These are phyloP conservation scores for Boletus subparvulus DNA, from an alignment of 768 basidiomycete genomes.

Conservation along the genomic window DNA sequence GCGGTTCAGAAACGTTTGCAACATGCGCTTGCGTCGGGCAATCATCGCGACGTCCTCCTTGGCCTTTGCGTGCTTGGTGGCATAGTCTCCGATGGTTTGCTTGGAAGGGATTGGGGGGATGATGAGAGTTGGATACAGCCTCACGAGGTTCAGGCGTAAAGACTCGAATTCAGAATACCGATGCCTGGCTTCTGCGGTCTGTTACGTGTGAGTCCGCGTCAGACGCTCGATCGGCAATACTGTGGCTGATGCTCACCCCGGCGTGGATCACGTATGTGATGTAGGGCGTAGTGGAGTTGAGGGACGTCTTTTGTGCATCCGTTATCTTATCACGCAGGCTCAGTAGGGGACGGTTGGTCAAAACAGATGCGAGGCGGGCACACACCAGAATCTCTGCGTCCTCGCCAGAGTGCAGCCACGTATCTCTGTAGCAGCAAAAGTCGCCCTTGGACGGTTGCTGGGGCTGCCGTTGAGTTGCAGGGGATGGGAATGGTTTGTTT, in stretches of 20 bases:
- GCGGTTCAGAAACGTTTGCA: constrained; percentile 93
- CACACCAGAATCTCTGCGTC: constrained; percentile 78
- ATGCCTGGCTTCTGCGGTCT: constrained; percentile 83
- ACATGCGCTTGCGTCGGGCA: constrained; percentile 86
- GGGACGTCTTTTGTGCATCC: constrained; percentile 92
- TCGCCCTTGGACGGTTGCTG: constrained; percentile 65
- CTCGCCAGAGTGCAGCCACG: constrained; percentile 77
- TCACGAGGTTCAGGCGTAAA: constrained; percentile 75
- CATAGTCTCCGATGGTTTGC: constrained; percentile 94
- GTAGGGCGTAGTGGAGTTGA: constrained; percentile 85
- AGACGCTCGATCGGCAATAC: background rate
- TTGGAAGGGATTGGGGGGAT: constrained; percentile 98
- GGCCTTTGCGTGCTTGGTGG: constrained; percentile 93
- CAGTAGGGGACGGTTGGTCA: constrained; percentile 6
- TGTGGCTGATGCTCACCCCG: constrained; percentile 55
- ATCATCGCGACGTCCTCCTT: constrained; percentile 95
- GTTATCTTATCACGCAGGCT: constrained; percentile 61
- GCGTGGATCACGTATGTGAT: constrained; percentile 92
- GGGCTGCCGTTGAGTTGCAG: constrained; percentile 53
- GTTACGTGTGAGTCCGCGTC: constrained; percentile 14
- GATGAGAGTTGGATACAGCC: constrained; percentile 93
- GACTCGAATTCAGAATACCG: constrained; percentile 99
- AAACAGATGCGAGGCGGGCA: constrained; percentile 5
- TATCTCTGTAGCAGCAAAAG: constrained; percentile 75
- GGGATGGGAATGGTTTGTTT: constrained; percentile 51